Evolutionary conservation across 345 rosid species (phyloP).

Genomic region (Rhodomyrtus tomentosa): DNA sequence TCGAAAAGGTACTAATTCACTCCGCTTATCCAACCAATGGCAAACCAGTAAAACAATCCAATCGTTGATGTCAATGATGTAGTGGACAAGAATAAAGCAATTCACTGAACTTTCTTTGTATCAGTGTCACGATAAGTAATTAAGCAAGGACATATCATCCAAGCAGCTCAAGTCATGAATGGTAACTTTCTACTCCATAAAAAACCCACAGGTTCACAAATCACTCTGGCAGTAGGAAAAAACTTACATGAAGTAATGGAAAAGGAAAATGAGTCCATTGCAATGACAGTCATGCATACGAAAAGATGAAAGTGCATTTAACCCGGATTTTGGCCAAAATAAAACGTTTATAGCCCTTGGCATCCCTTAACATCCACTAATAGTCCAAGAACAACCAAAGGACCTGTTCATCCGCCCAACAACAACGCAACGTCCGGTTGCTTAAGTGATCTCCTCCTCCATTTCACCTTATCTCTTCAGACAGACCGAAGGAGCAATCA

Average conservation of each 20-base stretch:
- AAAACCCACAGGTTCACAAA: background rate
- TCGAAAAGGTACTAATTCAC: background rate
- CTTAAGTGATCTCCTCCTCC: background rate
- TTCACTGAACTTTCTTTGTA: background rate
- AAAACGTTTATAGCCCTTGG: background rate
- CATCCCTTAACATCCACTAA: background rate
- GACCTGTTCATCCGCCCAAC: background rate
- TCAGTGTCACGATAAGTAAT: background rate
- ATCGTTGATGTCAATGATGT: background rate
- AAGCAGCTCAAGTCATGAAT: background rate
- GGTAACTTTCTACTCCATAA: background rate
- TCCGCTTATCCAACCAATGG: no score
- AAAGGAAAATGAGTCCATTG: background rate
- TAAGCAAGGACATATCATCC: background rate
- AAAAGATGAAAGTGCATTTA: background rate
- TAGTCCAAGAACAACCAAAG: background rate
- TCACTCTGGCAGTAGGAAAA: background rate
- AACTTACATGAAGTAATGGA: background rate
- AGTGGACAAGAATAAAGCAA: background rate
- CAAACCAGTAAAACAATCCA: background rate
- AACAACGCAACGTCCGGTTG: background rate
- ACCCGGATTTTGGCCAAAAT: background rate
- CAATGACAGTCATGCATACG: background rate
- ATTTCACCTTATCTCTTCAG: background rate
- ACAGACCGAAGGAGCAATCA: conserved; percentile 3